Conservation (phyloP, 208 protist species). For the Leishmania turanica region DNA sequence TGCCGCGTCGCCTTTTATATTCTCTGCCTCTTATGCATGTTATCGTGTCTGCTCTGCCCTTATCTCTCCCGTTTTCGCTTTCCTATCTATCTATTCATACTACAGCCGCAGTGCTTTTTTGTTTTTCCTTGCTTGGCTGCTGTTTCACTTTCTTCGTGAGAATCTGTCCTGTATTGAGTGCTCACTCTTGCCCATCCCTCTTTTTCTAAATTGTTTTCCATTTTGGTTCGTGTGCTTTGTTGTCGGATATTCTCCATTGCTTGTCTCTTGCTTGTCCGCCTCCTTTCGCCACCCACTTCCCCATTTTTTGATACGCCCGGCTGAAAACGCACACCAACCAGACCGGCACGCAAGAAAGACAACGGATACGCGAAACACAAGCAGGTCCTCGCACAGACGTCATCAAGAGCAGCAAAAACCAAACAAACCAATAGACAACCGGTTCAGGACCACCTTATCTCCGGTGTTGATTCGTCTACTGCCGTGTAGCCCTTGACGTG, state of each 20-base stretch:
- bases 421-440: neutral
- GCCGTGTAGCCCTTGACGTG: neutral
- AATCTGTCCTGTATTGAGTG: neutral
- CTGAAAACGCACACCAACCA: neutral
- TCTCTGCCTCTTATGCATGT: neutral
- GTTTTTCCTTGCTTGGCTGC: neutral
- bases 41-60: neutral
- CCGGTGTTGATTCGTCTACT: neutral
- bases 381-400: neutral
- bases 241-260: neutral
- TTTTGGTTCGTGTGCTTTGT: neutral
- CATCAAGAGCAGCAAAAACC: neutral
- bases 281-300: neutral
- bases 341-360: neutral
- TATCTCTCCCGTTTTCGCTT: neutral
- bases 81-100: neutral
- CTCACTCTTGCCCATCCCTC: constrained; percentile 1
- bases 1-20: no score
- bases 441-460: neutral
- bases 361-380: neutral
- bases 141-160: neutral
- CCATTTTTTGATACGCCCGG: neutral
- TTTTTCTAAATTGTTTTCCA: neutral
- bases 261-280: neutral
- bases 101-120: neutral